phyloP scores from a whole-genome alignment of 257 asterid genomes.

The Scutellaria galericulata region DNA sequence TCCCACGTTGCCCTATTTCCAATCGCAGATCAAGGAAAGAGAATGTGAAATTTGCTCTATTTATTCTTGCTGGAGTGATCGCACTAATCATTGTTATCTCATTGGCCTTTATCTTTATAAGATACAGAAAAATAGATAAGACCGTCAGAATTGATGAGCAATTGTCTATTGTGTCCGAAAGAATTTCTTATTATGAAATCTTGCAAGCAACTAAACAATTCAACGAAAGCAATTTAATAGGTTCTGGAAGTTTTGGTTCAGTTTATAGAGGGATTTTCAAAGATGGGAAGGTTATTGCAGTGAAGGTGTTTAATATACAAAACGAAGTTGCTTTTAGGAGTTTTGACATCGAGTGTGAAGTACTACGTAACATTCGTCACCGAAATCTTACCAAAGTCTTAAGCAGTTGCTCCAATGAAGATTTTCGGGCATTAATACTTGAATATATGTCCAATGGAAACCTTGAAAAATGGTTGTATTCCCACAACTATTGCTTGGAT shows the following conservation, averaged over 20 bases:
- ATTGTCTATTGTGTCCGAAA: background rate
- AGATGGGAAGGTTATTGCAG: slow-evolving; percentile 4
- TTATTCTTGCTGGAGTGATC: slow-evolving; percentile 21
- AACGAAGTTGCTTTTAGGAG: no score
- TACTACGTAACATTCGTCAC: no score
- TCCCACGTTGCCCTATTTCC: slow-evolving; percentile 22
- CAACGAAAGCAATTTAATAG: no score
- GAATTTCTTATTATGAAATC: slow-evolving; percentile 40
- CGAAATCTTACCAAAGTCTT: no score
- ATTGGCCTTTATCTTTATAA: background rate
- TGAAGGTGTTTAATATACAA: no score
- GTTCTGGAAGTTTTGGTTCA: no score
- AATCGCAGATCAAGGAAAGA: background rate
- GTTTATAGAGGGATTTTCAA: background rate
- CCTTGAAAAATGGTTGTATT: no score
- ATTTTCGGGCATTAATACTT: no score
- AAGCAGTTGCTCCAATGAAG: no score
- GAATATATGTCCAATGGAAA: no score
- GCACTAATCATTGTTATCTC: background rate
- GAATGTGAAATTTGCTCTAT: background rate
- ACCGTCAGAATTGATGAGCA: background rate
- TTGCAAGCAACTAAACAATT: slow-evolving; percentile 1
- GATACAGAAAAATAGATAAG: slow-evolving; percentile 1
- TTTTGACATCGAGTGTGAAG: no score
- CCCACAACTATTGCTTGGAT: no score